These are phyloP conservation scores for Funneliformis geosporum DNA, from an alignment of 192 early-diverging fungal genomes.

Conservation along the genomic window DNA sequence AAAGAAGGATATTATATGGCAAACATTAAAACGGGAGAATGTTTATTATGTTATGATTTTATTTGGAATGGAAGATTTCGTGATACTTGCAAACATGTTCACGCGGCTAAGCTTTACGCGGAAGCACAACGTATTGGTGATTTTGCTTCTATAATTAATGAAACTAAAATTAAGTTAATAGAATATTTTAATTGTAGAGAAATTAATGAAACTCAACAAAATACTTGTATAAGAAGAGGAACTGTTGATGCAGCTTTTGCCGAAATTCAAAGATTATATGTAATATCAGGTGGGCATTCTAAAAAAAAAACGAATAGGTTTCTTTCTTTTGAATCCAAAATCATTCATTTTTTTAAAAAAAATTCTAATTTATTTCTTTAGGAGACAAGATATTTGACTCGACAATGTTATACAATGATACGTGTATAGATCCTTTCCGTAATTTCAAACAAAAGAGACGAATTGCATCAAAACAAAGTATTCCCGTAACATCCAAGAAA, in stretches of 20 bases:
- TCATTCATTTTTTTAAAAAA: too few species aligned
- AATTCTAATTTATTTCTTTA: neutral
- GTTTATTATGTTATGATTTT: conserved; percentile 9
- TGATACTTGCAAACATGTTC: conserved; percentile 6
- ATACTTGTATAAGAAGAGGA: neutral
- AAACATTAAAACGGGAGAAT: conserved; percentile 14
- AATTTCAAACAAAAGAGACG: conserved; percentile 4
- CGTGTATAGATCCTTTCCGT: conserved; percentile 16
- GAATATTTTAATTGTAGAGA: conserved; percentile 13
- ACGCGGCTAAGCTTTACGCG: neutral
- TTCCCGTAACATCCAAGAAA: neutral
- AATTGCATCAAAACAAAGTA: neutral
- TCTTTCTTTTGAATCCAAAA: neutral
- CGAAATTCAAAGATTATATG: neutral
- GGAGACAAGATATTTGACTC: conserved; percentile 19
- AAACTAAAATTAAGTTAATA: conserved; percentile 9
- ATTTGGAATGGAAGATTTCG: conserved; percentile 17
- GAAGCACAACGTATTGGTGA: conserved; percentile 8
- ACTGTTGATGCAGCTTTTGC: neutral
- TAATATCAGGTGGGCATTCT: neutral
- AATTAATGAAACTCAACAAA: neutral
- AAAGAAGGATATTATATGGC: neutral
- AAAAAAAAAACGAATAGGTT: neutral
- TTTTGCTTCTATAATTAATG: neutral
- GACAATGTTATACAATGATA: neutral